Conservation (phyloP, 495 filamentous ascomycete genomes). For the Penicillium egyptiacum region DNA sequence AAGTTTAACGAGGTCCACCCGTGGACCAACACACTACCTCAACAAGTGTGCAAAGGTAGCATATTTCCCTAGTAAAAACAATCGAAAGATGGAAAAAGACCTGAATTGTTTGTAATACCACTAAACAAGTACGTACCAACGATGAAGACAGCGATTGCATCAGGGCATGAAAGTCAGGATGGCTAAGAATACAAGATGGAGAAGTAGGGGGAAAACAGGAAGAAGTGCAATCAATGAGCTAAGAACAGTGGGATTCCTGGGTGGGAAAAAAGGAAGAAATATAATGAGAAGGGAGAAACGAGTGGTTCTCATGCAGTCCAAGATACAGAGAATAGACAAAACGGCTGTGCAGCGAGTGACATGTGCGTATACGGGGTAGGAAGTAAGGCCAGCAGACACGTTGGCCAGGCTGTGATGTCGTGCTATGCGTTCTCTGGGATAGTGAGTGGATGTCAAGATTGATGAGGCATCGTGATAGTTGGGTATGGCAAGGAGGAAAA, state of each 20-base stretch:
- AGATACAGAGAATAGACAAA: conserved; percentile 16
- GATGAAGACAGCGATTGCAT: conserved; percentile 3
- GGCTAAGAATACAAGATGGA: conserved; percentile 13
- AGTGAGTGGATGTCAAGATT: conserved; percentile 12
- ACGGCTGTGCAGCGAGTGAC: conserved; percentile 1
- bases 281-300: neutral
- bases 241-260: neutral
- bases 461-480: neutral
- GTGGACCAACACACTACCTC: neutral
- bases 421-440: neutral
- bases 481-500: neutral
- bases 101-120: conserved; percentile 8
- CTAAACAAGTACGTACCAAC: conserved; percentile 9
- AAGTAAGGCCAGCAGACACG: neutral
- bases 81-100: neutral
- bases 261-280: neutral
- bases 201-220: neutral
- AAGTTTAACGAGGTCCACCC: too few species aligned
- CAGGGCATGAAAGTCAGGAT: conserved; percentile 6
- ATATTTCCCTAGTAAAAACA: neutral
- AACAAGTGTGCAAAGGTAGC: neutral
- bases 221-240: conserved; percentile 3
- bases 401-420: neutral
- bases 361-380: neutral
- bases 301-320: conserved; percentile 9